Conservation (phyloP, 2,329 filamentous ascomycete genomes). For the Trichoderma sp. region DNA sequence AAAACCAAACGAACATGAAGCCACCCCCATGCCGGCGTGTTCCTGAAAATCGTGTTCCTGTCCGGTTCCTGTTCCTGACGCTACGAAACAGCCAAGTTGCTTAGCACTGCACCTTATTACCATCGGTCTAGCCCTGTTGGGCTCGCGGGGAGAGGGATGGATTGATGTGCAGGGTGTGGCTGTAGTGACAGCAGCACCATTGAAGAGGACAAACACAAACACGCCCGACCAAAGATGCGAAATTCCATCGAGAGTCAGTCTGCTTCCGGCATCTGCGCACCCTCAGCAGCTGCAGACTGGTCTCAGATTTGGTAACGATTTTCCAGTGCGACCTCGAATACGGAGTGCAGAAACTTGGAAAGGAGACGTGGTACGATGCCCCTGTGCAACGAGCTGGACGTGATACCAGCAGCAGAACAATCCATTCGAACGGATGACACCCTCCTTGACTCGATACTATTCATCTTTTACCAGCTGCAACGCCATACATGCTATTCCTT, state of each 20-base stretch:
- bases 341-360: too few species aligned
- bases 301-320: too few species aligned
- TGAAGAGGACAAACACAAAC: neutral
- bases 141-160: neutral
- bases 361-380: too few species aligned
- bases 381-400: neutral
- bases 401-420: neutral
- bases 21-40: neutral
- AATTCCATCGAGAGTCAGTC: too few species aligned
- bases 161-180: neutral
- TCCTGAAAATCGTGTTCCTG: constrained; percentile 14
- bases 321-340: neutral
- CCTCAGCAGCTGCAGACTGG: too few species aligned
- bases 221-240: neutral
- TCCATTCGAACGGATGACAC: too few species aligned
- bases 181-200: neutral
- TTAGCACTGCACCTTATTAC: constrained; percentile 8
- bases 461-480: neutral
- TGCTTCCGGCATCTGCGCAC: too few species aligned
- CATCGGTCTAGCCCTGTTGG: neutral
- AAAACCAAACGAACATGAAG: neutral
- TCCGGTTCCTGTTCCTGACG: constrained; percentile 20
- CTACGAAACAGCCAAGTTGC: constrained; percentile 22
- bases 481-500: neutral
- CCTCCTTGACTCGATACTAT: neutral